A percentile compares a stretch with the other conserved stretches of the same genome.
These are phyloP conservation scores for Skeletonema grethae DNA, from an alignment of 108 stramenopile species.

Conservation along the genomic window DNA sequence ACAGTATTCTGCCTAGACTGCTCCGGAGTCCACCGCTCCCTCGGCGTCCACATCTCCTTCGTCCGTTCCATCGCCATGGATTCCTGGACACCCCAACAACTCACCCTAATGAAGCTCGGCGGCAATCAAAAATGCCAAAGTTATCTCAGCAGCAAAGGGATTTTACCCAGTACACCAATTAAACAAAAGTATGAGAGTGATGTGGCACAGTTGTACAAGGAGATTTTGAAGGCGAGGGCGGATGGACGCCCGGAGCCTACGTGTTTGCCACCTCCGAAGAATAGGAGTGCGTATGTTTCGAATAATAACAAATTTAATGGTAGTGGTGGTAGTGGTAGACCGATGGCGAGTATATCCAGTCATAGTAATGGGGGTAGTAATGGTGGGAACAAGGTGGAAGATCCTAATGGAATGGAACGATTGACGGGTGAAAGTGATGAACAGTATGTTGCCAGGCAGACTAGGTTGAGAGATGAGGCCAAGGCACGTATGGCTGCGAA, in stretches of 20 bases:
- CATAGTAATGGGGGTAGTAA: slow-evolving; percentile 20
- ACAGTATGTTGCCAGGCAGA: slow-evolving; percentile 92
- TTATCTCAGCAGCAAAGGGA: slow-evolving; percentile 68
- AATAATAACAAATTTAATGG: slow-evolving; percentile 9
- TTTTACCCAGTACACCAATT: slow-evolving; percentile 64
- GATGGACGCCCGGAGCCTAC: slow-evolving; percentile 84
- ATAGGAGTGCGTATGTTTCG: slow-evolving; percentile 10
- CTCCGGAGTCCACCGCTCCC: slow-evolving; percentile 93
- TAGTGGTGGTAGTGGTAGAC: background rate
- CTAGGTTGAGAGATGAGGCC: slow-evolving; percentile 84
- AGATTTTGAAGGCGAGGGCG: slow-evolving; percentile 78
- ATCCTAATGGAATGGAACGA: slow-evolving; percentile 91
- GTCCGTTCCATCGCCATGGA: slow-evolving; percentile 98
- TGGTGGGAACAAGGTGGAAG: slow-evolving; percentile 34
- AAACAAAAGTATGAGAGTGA: slow-evolving; percentile 86
- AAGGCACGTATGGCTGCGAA: slow-evolving; percentile 86
- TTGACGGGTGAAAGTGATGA: slow-evolving; percentile 87
- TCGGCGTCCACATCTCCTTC: slow-evolving; percentile 97
- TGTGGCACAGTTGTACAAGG: slow-evolving; percentile 86
- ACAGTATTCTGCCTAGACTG: slow-evolving; percentile 98
- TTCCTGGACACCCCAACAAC: slow-evolving; percentile 89
- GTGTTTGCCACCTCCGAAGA: slow-evolving; percentile 41
- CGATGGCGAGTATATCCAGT: slow-evolving; percentile 37
- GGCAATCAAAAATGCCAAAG: slow-evolving; percentile 79
- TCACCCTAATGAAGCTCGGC: slow-evolving; percentile 81